These are phyloP conservation scores for Leccinellum rugosiceps DNA, from an alignment of 768 basidiomycete genomes.

Conservation along the genomic window DNA sequence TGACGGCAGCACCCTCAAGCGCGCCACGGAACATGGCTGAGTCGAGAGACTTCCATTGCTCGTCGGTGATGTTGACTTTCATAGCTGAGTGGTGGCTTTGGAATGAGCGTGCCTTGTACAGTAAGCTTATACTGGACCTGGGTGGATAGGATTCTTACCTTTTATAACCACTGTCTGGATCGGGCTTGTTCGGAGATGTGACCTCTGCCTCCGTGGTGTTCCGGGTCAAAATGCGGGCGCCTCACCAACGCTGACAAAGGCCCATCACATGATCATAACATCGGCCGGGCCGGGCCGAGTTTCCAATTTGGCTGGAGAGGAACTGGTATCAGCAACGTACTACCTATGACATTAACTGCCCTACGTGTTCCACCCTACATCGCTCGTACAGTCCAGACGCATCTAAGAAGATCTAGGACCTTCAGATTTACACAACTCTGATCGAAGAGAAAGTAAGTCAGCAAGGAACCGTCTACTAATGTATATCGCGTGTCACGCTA, in stretches of 20 bases:
- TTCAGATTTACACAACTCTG: too few relatives aligned
- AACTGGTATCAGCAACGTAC: too few relatives aligned
- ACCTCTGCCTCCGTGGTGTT: background rate
- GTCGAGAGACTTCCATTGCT: constrained; percentile 56
- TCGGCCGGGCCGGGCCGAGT: too few relatives aligned
- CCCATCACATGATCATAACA: background rate
- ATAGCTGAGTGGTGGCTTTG: constrained; percentile 7
- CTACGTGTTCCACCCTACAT: too few relatives aligned
- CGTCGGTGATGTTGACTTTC: constrained; percentile 31
- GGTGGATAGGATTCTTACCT: background rate
- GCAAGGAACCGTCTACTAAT: too few relatives aligned
- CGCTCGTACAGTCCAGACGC: too few relatives aligned
- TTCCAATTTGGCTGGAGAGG: too few relatives aligned
- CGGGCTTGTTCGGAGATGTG: background rate
- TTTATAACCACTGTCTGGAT: background rate
- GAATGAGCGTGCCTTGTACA: background rate
- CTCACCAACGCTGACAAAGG: background rate
- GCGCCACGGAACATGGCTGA: constrained; percentile 59
- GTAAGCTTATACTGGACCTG: too few relatives aligned
- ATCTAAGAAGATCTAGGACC: too few relatives aligned
- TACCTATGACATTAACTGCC: too few relatives aligned
- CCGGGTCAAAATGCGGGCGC: background rate
- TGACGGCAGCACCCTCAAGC: constrained; percentile 48
- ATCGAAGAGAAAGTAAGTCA: too few relatives aligned
- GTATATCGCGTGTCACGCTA: too few relatives aligned